These are phyloP conservation scores for Aspergillus chevalieri DNA, from an alignment of 2,329 filamentous ascomycete genomes.

Conservation along the genomic window DNA sequence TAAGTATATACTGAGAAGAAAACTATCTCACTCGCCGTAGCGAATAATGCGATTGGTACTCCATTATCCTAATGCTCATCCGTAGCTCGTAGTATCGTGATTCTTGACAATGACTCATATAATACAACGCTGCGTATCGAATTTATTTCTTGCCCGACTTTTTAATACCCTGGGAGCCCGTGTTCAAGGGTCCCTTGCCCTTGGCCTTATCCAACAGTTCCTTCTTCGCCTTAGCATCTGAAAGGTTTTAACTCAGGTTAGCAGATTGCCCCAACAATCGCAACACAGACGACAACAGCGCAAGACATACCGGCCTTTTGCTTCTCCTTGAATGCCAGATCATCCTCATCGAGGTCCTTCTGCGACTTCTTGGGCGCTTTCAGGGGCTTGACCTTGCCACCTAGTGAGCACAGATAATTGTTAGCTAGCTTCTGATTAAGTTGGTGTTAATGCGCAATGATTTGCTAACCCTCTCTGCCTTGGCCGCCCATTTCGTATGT, in stretches of 20 bases:
- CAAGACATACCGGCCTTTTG: constrained; percentile 66
- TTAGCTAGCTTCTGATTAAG: background rate
- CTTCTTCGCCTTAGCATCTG: constrained; percentile 80
- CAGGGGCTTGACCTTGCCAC: constrained; percentile 76
- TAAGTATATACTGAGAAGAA: constrained; percentile 7
- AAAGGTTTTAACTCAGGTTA: constrained; percentile 1
- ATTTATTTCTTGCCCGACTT: constrained; percentile 93
- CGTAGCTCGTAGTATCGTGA: constrained; percentile 20
- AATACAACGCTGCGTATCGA: background rate
- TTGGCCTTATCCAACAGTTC: constrained; percentile 74
- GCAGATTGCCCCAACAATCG: background rate
- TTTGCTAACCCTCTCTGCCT: constrained; percentile 57
- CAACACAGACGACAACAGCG: constrained; percentile 3
- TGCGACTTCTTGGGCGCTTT: constrained; percentile 83
- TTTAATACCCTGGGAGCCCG: constrained; percentile 84
- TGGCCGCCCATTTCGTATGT: constrained; percentile 54
- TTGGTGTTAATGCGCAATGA: background rate
- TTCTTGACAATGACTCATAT: background rate
- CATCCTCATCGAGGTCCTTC: constrained; percentile 81
- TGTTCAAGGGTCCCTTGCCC: constrained; percentile 83
- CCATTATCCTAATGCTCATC: constrained; percentile 8
- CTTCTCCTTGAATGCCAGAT: constrained; percentile 75
- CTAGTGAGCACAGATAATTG: constrained; percentile 36
- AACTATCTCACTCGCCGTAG: constrained; percentile 6
- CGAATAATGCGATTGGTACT: constrained; percentile 12